phyloP scores from a whole-genome alignment of 2,329 filamentous ascomycete species.

The Ascomycota sp. region DNA sequence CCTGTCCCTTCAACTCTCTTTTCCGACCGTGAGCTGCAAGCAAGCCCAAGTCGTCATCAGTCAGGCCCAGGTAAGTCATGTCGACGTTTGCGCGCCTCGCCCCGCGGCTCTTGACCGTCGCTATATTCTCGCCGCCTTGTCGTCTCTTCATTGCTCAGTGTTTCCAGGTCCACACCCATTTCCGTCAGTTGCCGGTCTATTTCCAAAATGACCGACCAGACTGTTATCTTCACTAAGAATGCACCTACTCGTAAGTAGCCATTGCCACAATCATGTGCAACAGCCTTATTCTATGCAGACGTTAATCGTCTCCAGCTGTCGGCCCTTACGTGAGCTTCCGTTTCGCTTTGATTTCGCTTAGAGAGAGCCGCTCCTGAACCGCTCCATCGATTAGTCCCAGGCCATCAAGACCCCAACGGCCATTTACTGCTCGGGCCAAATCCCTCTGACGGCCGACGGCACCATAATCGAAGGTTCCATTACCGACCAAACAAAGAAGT shows the following conservation, averaged over 20 bases:
- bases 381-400: slow-evolving; percentile 28
- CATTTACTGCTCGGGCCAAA: slow-evolving; percentile 52
- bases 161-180: slow-evolving; percentile 11
- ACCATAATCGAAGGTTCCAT: slow-evolving; percentile 37
- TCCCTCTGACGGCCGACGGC: slow-evolving; percentile 42
- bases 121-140: slow-evolving; percentile 1
- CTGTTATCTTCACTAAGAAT: slow-evolving; percentile 35
- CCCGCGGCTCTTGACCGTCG: slow-evolving; percentile 2
- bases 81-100: slow-evolving; percentile 4
- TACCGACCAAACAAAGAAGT: slow-evolving; percentile 39
- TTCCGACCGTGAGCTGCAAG: too few relatives aligned
- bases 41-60: too few relatives aligned
- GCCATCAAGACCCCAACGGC: slow-evolving; percentile 44
- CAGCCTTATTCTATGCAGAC: not conserved
- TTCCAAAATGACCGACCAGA: slow-evolving; percentile 25
- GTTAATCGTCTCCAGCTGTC: slow-evolving; percentile 24
- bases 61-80: too few relatives aligned
- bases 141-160: slow-evolving; percentile 1
- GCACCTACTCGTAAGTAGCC: slow-evolving; percentile 32
- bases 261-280: too few relatives aligned
- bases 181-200: slow-evolving; percentile 10
- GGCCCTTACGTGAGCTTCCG: slow-evolving; percentile 37
- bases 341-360: too few relatives aligned
- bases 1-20: too few relatives aligned
- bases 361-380: not conserved